A percentile compares a stretch with the other conserved stretches of the same genome.
These are phyloP conservation scores for Chalaropsis ovoidea DNA, from an alignment of 2,329 filamentous ascomycete species.

Conservation along the genomic window DNA sequence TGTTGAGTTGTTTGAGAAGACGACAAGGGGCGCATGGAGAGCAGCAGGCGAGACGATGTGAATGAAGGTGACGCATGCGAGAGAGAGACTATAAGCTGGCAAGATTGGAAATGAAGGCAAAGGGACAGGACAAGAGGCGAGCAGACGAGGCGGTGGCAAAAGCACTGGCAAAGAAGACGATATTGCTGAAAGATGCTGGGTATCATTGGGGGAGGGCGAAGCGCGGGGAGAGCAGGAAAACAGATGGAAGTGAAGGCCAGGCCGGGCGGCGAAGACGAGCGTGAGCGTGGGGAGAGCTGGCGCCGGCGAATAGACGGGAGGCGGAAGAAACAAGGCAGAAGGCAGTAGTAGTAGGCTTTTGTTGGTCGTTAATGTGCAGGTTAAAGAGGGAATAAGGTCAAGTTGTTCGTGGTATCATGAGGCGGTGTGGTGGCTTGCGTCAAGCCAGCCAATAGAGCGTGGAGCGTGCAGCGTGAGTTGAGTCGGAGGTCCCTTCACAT, in stretches of 20 bases:
- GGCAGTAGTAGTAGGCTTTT: background rate
- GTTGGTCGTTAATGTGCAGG: background rate
- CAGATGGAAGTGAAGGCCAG: background rate
- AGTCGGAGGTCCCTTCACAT: background rate
- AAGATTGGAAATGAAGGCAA: background rate
- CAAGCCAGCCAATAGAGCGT: background rate
- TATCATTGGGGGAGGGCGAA: background rate
- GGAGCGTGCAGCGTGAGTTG: background rate
- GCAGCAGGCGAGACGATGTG: background rate
- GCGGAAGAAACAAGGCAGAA: background rate
- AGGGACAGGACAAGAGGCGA: background rate
- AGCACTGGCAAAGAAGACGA: background rate
- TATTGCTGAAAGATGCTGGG: background rate
- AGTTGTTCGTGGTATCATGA: conserved; percentile 13
- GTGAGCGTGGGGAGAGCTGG: background rate
- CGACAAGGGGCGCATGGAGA: background rate
- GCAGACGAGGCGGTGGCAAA: conserved; percentile 3
- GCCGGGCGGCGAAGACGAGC: background rate
- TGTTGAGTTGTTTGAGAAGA: conserved; percentile 2
- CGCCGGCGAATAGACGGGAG: background rate
- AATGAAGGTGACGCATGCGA: too few species aligned
- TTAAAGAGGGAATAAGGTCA: background rate
- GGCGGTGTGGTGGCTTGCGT: background rate
- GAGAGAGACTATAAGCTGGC: too few species aligned
- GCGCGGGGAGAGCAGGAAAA: background rate